Conservation (phyloP, 768 basidiomycete genomes). For the Astraeus odoratus region DNA sequence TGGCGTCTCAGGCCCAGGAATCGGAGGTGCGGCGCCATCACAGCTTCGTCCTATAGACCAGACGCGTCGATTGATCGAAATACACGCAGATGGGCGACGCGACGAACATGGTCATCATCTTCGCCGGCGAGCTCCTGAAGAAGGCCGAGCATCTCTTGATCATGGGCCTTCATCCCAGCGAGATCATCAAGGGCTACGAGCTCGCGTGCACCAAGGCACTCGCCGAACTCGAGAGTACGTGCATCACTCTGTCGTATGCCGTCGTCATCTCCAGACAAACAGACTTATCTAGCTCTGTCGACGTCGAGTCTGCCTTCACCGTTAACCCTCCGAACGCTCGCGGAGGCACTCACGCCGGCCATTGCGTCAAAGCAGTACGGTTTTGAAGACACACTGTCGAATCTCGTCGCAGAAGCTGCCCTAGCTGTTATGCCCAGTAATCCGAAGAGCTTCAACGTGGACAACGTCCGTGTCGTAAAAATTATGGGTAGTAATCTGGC, state of each 20-base stretch:
- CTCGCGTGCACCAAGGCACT: conserved; percentile 80
- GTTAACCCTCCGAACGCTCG: conserved; percentile 60
- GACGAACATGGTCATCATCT: conserved; percentile 91
- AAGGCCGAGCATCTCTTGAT: conserved; percentile 86
- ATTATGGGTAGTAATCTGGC: conserved; percentile 93
- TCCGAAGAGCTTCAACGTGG: conserved; percentile 92
- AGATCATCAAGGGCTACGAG: conserved; percentile 93
- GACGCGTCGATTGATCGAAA: conserved; percentile 4
- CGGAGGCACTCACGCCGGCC: conserved; percentile 76
- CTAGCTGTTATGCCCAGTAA: conserved; percentile 86
- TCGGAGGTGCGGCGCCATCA: conserved; percentile 82
- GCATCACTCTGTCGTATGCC: background rate
- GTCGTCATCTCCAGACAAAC: conserved; percentile 11
- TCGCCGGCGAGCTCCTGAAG: conserved; percentile 93
- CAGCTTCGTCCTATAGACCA: conserved; percentile 5
- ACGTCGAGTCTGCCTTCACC: conserved; percentile 65
- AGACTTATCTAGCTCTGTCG: conserved; percentile 55
- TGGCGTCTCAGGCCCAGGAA: conserved; percentile 97
- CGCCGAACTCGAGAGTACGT: conserved; percentile 85
- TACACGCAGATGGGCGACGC: conserved; percentile 95
- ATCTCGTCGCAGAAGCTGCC: conserved; percentile 89
- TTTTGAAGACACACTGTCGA: conserved; percentile 73
- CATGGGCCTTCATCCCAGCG: conserved; percentile 97
- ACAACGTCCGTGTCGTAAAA: conserved; percentile 97
- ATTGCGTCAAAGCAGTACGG: conserved; percentile 99